Evolutionary conservation across 2,329 filamentous ascomycete species (phyloP).

Genomic region (Lomentospora prolificans): DNA sequence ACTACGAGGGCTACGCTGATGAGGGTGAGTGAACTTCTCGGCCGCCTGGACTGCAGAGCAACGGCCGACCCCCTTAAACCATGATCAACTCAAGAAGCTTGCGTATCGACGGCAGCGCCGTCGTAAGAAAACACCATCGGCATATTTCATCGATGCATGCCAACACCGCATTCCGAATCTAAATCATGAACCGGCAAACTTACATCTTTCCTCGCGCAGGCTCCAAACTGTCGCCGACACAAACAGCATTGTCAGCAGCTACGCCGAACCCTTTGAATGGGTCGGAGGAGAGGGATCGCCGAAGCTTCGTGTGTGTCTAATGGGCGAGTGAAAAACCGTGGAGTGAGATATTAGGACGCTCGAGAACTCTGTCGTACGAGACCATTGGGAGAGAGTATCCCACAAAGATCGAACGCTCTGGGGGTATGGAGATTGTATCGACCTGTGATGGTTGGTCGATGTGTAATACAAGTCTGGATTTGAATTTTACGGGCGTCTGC

Average conservation of each 20-base stretch:
- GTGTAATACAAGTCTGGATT: neutral
- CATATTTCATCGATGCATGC: neutral
- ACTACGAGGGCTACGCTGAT: slow-evolving; percentile 1
- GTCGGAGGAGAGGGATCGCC: neutral
- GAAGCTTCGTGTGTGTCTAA: neutral
- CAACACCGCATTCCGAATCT: neutral
- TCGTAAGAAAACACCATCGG: neutral
- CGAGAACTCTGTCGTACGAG: neutral
- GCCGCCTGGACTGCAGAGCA: neutral
- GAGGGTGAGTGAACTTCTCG: slow-evolving; percentile 5
- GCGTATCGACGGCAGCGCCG: neutral
- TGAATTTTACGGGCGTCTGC: neutral
- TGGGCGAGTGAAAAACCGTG: neutral
- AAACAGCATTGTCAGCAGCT: neutral
- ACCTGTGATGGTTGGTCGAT: neutral
- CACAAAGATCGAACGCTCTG: neutral
- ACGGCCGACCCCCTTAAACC: neutral
- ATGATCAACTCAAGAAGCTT: neutral
- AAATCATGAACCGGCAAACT: neutral
- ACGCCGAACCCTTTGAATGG: neutral
- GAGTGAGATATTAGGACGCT: neutral
- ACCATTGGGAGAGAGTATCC: neutral
- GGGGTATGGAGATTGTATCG: neutral
- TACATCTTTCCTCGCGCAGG: neutral
- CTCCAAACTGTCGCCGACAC: neutral